Evolutionary conservation across 106 monocot genomes (phyloP).

Genomic region (Platanthera guangdongensis): DNA sequence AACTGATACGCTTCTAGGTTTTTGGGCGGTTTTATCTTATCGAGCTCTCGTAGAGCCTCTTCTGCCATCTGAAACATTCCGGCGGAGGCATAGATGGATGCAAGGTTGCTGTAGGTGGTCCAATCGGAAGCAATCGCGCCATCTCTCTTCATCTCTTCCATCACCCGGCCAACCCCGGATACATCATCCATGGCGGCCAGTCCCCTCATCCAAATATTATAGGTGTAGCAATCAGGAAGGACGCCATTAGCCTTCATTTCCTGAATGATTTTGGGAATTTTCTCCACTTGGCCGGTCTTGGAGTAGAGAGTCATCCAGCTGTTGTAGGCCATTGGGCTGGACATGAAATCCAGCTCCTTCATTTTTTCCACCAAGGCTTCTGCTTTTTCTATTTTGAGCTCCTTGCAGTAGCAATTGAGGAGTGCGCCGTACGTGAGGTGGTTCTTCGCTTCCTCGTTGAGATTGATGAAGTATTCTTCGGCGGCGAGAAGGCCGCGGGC

Average conservation of each 20-base stretch:
- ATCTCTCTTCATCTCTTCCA: constrained; percentile 98
- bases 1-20: constrained; percentile 84
- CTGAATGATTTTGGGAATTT: constrained; percentile 63
- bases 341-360: constrained; percentile 49
- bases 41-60: constrained; percentile 77
- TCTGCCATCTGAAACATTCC: constrained; percentile 83
- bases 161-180: constrained; percentile 71
- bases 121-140: constrained; percentile 77
- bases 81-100: constrained; percentile 80
- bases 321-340: constrained; percentile 4
- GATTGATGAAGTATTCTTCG: constrained; percentile 83
- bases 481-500: constrained; percentile 60
- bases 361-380: constrained; percentile 89
- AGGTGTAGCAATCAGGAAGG: constrained; percentile 77
- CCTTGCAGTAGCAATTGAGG: constrained; percentile 95
- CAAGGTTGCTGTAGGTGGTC: constrained; percentile 92
- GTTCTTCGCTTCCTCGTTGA: constrained; percentile 77
- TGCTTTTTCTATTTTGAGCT: constrained; percentile 72
- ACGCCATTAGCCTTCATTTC: constrained; percentile 87
- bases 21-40: constrained; percentile 38
- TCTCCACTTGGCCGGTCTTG: constrained; percentile 57
- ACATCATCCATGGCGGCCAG: constrained; percentile 68
- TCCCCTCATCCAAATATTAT: constrained; percentile 92
- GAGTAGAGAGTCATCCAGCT: constrained; percentile 85
- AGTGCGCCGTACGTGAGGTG: constrained; percentile 81